phyloP scores from a whole-genome alignment of 1,139 yeast genomes.

The Lodderomyces jiufengensis region DNA sequence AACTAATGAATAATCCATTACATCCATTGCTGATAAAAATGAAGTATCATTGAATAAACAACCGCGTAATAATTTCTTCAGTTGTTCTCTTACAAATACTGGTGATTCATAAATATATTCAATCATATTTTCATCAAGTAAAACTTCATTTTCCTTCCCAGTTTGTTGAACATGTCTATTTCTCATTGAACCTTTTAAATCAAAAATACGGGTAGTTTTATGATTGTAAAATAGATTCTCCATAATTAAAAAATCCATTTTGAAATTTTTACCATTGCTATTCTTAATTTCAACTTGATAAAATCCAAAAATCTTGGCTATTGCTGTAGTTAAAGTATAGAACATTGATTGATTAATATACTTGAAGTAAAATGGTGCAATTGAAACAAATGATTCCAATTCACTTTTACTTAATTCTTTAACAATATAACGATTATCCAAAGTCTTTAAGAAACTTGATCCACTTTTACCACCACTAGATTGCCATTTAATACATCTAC shows the following conservation, averaged over 20 bases:
- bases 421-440: slow-evolving; percentile 84
- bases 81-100: slow-evolving; percentile 87
- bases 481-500: slow-evolving; percentile 94
- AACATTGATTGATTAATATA: slow-evolving; percentile 94
- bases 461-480: slow-evolving; percentile 97
- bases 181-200: slow-evolving; percentile 96
- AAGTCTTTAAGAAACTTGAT: slow-evolving; percentile 84
- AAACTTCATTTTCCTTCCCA: slow-evolving; percentile 90
- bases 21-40: slow-evolving; percentile 94
- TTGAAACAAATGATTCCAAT: slow-evolving; percentile 87
- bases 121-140: slow-evolving; percentile 96
- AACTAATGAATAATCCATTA: slow-evolving; percentile 96
- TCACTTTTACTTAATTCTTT: slow-evolving; percentile 88
- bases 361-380: slow-evolving; percentile 95
- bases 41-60: slow-evolving; percentile 94
- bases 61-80: slow-evolving; percentile 78
- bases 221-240: slow-evolving; percentile 88
- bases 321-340: slow-evolving; percentile 89
- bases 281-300: slow-evolving; percentile 87
- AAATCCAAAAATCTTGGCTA: slow-evolving; percentile 93
- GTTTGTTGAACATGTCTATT: slow-evolving; percentile 96
- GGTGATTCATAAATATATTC: slow-evolving; percentile 97
- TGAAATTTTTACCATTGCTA: slow-evolving; percentile 68
- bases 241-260: slow-evolving; percentile 92
- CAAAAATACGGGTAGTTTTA: slow-evolving; percentile 84